These are phyloP conservation scores for Lotus japonicus DNA, from an alignment of 306 rosid species.

Conservation along the genomic window DNA sequence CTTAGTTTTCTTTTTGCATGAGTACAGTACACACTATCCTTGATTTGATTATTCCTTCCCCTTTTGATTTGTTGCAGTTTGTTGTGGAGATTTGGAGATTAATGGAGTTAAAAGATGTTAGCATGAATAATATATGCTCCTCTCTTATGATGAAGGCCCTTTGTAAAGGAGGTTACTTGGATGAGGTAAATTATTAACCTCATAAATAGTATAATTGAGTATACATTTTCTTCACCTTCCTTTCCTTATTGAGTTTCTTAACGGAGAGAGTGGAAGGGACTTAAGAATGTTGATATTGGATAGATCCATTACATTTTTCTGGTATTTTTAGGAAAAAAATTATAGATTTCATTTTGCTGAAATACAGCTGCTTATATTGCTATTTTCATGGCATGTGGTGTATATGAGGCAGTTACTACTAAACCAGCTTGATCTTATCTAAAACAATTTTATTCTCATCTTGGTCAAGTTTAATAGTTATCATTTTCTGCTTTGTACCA, in stretches of 20 bases:
- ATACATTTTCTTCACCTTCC: background rate
- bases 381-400: background rate
- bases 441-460: background rate
- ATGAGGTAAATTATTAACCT: conserved; percentile 51
- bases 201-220: background rate
- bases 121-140: conserved; percentile 39
- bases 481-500: no score
- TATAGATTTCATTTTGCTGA: background rate
- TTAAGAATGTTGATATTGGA: no score
- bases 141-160: conserved; percentile 55
- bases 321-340: background rate
- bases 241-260: background rate
- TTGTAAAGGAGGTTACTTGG: conserved; percentile 62
- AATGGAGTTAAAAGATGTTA: conserved; percentile 55
- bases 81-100: conserved; percentile 74
- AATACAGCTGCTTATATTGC: background rate
- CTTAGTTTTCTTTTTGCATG: background rate
- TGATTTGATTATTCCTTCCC: background rate
- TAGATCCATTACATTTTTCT: no score
- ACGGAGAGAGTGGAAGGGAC: background rate
- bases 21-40: background rate
- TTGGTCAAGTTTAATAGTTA: no score
- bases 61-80: conserved; percentile 48
- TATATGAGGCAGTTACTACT: conserved; percentile 3
- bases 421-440: conserved; percentile 7